Evolutionary conservation across 768 basidiomycete genomes (phyloP).

Genomic region (Heimioporus sp.): DNA sequence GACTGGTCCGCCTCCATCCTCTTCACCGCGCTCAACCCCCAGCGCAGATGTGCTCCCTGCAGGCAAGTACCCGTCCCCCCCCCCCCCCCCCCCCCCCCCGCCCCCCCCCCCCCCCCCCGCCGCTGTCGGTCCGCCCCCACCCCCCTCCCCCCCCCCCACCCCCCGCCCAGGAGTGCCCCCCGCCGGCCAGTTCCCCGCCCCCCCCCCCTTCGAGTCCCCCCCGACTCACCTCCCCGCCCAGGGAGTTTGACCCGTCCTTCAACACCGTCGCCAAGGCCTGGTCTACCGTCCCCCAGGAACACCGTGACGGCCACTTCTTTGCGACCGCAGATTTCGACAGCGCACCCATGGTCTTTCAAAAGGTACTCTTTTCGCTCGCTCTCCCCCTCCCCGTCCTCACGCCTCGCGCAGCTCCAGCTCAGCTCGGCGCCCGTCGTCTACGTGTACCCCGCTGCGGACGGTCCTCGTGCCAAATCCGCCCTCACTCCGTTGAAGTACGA

Average conservation of each 20-base stretch:
- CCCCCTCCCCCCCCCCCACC: no score
- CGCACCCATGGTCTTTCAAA: constrained; percentile 73
- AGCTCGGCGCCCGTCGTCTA: constrained; percentile 82
- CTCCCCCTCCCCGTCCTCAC: constrained; percentile 1
- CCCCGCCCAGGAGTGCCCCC: no score
- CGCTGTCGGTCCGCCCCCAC: no score
- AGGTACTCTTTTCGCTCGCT: constrained; percentile 42
- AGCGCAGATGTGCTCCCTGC: constrained; percentile 90
- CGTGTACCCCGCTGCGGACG: constrained; percentile 70
- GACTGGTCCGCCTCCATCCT: constrained; percentile 88
- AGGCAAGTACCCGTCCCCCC: no score
- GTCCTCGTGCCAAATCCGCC: constrained; percentile 54
- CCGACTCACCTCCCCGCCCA: constrained; percentile 26
- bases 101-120: no score
- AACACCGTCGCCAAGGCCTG: constrained; percentile 83
- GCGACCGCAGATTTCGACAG: constrained; percentile 87
- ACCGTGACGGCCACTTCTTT: constrained; percentile 89
- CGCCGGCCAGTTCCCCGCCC: no score
- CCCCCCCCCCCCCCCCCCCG: no score
- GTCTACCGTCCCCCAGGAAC: constrained; percentile 53
- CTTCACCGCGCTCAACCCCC: constrained; percentile 81
- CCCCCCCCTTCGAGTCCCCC: no score
- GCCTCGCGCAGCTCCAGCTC: constrained; percentile 62
- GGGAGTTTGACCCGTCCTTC: constrained; percentile 85
- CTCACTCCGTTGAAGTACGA: constrained; percentile 70